Percentiles rank a stretch among this genome's conserved stretches.
Evolutionary conservation across 2,329 filamentous ascomycete species (phyloP).

Genomic region (Colletotrichum camelliae): DNA sequence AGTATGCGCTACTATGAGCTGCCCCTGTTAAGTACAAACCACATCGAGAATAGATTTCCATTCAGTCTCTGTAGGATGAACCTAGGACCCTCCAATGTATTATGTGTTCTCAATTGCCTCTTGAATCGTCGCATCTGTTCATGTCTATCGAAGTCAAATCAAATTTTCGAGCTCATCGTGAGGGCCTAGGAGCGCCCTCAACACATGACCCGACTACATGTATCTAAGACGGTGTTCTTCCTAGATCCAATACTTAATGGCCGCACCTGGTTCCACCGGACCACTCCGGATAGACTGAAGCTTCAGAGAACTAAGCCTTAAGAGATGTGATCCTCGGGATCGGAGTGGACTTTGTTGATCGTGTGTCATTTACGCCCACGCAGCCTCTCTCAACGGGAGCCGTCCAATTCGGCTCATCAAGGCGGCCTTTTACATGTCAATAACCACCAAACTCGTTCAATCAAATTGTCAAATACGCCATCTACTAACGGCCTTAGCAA

Average conservation of each 20-base stretch:
- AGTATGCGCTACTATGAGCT: neutral
- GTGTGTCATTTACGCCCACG: neutral
- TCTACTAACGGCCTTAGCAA: neutral
- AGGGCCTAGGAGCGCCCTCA: neutral
- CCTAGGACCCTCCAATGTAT: accelerated
- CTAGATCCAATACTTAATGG: neutral
- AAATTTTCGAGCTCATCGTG: neutral
- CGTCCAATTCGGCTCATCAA: neutral
- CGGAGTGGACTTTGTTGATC: accelerated
- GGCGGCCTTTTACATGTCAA: neutral
- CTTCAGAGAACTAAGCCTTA: neutral
- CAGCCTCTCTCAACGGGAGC: neutral
- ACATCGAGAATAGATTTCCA: accelerated
- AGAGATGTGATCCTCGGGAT: accelerated
- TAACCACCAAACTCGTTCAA: accelerated
- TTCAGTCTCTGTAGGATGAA: accelerated
- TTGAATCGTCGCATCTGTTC: neutral
- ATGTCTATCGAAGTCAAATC: neutral
- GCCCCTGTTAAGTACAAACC: neutral
- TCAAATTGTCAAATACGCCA: neutral
- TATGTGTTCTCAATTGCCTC: accelerated
- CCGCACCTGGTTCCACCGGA: neutral
- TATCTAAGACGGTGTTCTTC: accelerated
- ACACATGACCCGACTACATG: neutral
- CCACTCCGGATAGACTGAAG: neutral